A percentile compares a stretch with the other conserved stretches of the same genome.
Conservation (phyloP, 108 stramenopile genomes). For the Skeletonema tropicum region DNA sequence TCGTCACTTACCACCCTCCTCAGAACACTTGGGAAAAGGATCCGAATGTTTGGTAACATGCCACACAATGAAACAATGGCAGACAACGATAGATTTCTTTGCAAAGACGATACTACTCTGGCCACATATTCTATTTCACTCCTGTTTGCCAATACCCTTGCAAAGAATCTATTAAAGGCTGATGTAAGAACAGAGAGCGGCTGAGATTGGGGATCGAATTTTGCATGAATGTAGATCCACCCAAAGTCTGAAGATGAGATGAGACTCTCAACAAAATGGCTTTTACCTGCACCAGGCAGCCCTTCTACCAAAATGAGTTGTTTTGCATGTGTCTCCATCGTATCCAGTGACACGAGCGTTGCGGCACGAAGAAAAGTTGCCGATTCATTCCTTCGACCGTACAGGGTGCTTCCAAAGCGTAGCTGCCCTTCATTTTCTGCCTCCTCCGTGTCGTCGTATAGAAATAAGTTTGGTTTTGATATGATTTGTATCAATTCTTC, state of each 20-base stretch:
- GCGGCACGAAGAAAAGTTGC: no score
- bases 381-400: no score
- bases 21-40: slow-evolving; percentile 4
- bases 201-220: slow-evolving; percentile 7
- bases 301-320: no score
- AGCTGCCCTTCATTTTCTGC: no score
- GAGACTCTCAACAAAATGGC: no score
- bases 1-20: slow-evolving; percentile 11
- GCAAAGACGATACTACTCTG: neutral
- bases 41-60: neutral
- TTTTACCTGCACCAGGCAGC: no score
- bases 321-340: no score
- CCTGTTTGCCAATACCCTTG: neutral
- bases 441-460: neutral
- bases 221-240: slow-evolving; percentile 4
- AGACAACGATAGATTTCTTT: neutral
- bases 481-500: no score
- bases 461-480: no score
- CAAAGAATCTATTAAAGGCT: slow-evolving; percentile 8
- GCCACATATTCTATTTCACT: neutral
- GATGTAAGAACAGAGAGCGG: slow-evolving; percentile 7
- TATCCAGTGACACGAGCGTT: no score
- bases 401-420: no score
- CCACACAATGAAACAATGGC: slow-evolving; percentile 5
- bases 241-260: neutral